A percentile compares a stretch with the other conserved stretches of the same genome.
phyloP scores from a whole-genome alignment of 495 filamentous ascomycete species.

The Aspergillus cavernicola region DNA sequence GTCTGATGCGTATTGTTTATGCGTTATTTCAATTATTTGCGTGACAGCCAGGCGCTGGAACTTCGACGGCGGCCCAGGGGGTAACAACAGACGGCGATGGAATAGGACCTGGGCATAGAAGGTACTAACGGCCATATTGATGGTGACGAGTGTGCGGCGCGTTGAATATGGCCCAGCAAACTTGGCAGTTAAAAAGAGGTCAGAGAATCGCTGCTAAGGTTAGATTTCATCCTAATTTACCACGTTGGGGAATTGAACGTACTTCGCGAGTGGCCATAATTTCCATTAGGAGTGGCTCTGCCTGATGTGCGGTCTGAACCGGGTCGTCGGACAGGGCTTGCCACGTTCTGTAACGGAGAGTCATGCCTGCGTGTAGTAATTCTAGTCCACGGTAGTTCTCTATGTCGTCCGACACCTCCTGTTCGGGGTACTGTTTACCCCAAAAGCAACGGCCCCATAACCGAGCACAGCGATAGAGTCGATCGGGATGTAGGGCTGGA shows the following conservation, averaged over 20 bases:
- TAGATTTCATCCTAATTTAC: neutral
- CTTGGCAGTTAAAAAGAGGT: constrained; percentile 43
- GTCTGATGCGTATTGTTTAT: constrained; percentile 35
- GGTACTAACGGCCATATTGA: constrained; percentile 44
- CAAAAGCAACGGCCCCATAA: constrained; percentile 45
- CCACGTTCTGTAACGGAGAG: constrained; percentile 40
- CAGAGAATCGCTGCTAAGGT: constrained; percentile 32
- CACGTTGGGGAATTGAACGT: constrained; percentile 1
- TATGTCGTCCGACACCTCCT: constrained; percentile 46
- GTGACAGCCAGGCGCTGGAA: constrained; percentile 32
- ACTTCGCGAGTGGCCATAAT: constrained; percentile 34
- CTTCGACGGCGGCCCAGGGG: constrained; percentile 19
- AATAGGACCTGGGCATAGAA: constrained; percentile 44
- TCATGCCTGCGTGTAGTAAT: constrained; percentile 32
- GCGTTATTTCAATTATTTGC: constrained; percentile 36
- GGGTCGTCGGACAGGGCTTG: constrained; percentile 32
- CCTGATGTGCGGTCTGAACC: constrained; percentile 21
- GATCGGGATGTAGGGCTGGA: constrained; percentile 36
- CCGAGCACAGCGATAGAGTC: constrained; percentile 36
- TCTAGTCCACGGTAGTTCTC: constrained; percentile 44
- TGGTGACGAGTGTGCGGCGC: constrained; percentile 43
- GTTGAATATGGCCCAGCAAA: constrained; percentile 31
- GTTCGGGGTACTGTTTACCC: constrained; percentile 43
- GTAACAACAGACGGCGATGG: constrained; percentile 37
- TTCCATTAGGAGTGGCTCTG: constrained; percentile 32